Evolutionary conservation across 202 grass and related monocot species (phyloP), one percentile per base, ranked within the genome.

Genomic region (Panicum virgatum): DNA sequence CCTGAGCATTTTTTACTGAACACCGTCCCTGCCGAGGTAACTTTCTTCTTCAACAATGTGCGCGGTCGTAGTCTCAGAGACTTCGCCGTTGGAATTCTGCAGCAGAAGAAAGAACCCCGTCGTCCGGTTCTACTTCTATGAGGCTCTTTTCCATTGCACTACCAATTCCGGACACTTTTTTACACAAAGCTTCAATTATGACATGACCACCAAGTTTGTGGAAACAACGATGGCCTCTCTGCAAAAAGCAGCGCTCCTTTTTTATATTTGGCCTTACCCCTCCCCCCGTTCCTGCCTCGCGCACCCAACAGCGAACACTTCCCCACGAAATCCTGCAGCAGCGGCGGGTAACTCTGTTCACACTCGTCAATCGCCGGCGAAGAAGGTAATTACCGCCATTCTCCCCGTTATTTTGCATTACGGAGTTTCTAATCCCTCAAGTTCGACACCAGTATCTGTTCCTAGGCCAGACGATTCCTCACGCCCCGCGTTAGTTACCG

Each of bases 211-310:
- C 6, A 50, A 11, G 0, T 84, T 69, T 18, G 3, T 14, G 6
- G 1, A 47, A n/a, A 75, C 2, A 0, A 57, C 0, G 63, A 30
- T 29, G 54, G 0, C 7, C 2, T 81, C 57, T 63, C 36, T 54
- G 54, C 63, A 76, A 85, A 69, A 69, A 70, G 51, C 54, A 2
- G 19, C n/a, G 1, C 14, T 32, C 12, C 30, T 75, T 48, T 51
- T 80, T 54, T 58, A 69, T 79, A 81, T 10, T 75, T 75, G 0
- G 61, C 53, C 86, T 84, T 88, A 76, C 87, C 82, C 45, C 27
- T 84, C 34, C 44, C 20, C 34, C 44, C 20, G 46, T 43, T 32
- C 6, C 42, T 12, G 39, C 30, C 45, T 70, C 27, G 69, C 44
- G 10, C 26, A 19, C 37, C 8, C 30, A 40, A 7, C 59, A 12